Evolutionary conservation across 169 alveolate genomes (phyloP), one percentile per base, ranked within the genome.

Genomic region (Eimeria maxima): DNA sequence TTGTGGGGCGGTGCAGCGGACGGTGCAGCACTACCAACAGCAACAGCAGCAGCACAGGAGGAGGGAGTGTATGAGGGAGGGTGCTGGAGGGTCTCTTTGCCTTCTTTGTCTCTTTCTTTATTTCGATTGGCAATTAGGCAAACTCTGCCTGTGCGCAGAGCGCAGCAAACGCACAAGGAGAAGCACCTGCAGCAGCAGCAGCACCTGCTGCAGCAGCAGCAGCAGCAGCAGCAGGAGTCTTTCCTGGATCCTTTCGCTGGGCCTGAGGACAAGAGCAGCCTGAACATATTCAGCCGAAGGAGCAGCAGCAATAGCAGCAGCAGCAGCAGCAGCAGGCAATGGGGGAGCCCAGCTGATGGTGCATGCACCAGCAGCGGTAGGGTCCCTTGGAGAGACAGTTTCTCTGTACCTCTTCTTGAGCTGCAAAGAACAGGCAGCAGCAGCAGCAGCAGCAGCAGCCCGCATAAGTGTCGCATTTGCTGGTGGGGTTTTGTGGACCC

Each of bases 401-500:
- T 69, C 27, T 69, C 45, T 69, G 10, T 38, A 45, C 29, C 80
- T 11, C 47, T 83, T 44, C 67, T 45, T 7, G 74, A 53, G 18
- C 74, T 45, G 14, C 74, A 47, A 45, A 67, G 67, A 29, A 38
- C n/a, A 44, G 63, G 44, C 38, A 65, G 57, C 80, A 33, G 81
- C 65, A 20, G 60, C 69, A 60, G n/a, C 69, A 14, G 95, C 83
- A 45, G 78, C 95, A 22, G 86, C 87, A 73, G 89, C 67, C 45
- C 27, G 60, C 4, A 24, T 16, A 24, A 27, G 55, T 50, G 95
- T 67, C 73, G 78, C 55, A 57, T 50, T 50, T 76, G 91, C 45
- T 65, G 38, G 73, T 55, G 95, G 92, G 92, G 91, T 27, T 86
- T 92, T 18, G 71, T 24, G 44, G 73, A 92, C 38, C 92, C 95